phyloP scores from a whole-genome alignment of 192 early-diverging fungal species.

The Neocallimastix lanati region DNA sequence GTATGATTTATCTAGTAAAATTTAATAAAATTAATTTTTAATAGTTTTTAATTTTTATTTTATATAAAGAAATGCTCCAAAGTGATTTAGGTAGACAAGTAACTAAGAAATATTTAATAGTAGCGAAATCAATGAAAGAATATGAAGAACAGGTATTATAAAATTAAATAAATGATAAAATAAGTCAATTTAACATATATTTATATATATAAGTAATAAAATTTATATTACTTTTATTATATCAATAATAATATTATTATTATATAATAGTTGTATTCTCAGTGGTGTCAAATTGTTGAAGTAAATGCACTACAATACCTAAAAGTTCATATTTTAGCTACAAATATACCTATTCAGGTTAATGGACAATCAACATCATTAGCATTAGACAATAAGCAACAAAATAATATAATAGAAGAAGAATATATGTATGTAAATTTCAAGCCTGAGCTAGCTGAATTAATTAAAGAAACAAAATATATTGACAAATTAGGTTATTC shows the following conservation, averaged over 20 bases:
- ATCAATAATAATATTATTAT: no score
- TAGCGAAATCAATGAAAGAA: conserved; percentile 37
- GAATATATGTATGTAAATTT: conserved; percentile 34
- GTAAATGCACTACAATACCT: conserved; percentile 30
- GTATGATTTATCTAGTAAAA: conserved; percentile 9
- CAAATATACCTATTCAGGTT: conserved; percentile 7
- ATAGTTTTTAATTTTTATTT: no score
- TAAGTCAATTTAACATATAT: no score
- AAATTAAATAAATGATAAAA: no score
- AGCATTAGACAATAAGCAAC: not conserved
- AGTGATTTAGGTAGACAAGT: conserved; percentile 36
- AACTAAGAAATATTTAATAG: conserved; percentile 35
- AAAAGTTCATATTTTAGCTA: conserved; percentile 27
- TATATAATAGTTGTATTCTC: conserved; percentile 19
- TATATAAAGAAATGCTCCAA: conserved; percentile 42
- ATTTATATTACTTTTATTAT: no score
- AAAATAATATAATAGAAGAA: not conserved
- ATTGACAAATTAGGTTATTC: conserved; percentile 32
- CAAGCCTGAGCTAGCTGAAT: conserved; percentile 25
- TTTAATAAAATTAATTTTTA: no score
- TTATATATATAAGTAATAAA: no score
- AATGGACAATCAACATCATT: not conserved
- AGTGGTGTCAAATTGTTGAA: conserved; percentile 36
- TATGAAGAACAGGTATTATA: conserved; percentile 29
- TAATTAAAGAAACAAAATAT: conserved; percentile 48